These are phyloP conservation scores for Dactylis glomerata DNA, from an alignment of 176 grass and related monocot species.

Conservation along the genomic window DNA sequence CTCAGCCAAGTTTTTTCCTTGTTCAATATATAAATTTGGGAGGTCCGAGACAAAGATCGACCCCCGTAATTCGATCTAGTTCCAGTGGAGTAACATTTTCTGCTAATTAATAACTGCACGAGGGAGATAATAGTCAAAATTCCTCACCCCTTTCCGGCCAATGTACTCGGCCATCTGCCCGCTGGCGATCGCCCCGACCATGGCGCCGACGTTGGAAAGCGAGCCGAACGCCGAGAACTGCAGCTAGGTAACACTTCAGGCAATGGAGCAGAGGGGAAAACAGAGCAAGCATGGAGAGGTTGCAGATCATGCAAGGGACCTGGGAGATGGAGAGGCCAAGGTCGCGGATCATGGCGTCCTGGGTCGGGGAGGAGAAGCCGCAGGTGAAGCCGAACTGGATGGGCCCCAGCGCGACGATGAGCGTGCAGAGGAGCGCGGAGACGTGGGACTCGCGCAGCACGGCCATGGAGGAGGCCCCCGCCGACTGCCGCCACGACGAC, in stretches of 20 bases:
- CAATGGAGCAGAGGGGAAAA: neutral
- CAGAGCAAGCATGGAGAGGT: neutral
- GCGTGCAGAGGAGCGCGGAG: conserved; percentile 91
- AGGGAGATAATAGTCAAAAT: neutral
- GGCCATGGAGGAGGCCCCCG: conserved; percentile 46
- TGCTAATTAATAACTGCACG: neutral
- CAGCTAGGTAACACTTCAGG: neutral
- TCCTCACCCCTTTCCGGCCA: conserved; percentile 79
- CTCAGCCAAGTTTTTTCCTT: no score
- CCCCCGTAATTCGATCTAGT: no score
- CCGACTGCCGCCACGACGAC: conserved; percentile 47
- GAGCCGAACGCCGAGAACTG: conserved; percentile 92
- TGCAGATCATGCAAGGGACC: neutral
- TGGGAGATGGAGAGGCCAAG: conserved; percentile 79
- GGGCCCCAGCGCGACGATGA: conserved; percentile 87
- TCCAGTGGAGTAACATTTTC: neutral
- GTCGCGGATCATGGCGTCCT: conserved; percentile 67
- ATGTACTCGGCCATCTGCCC: conserved; percentile 92
- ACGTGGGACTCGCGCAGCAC: conserved; percentile 62
- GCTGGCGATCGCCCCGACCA: conserved; percentile 88
- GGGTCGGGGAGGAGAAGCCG: conserved; percentile 84
- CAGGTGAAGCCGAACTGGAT: conserved; percentile 96
- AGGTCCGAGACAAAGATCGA: neutral
- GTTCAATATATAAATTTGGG: no score
- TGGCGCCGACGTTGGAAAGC: conserved; percentile 81